Evolutionary conservation across 176 grass and related monocot genomes (phyloP).

Genomic region (Raddia guianensis): DNA sequence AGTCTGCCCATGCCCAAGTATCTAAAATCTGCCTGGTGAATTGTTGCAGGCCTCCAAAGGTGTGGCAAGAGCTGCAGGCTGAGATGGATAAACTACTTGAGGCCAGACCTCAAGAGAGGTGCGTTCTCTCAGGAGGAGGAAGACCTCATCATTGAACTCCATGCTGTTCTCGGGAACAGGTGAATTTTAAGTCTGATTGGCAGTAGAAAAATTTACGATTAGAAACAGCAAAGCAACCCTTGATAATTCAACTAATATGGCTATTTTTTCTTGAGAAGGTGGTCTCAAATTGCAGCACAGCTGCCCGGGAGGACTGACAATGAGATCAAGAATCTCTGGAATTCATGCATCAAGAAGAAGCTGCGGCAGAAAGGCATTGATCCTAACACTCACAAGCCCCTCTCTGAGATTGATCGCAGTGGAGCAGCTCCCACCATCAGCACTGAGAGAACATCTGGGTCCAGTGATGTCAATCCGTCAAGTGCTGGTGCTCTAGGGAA

Average conservation of each 20-base stretch:
- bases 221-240: slow-evolving; percentile 17
- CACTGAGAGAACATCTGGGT: slow-evolving; percentile 60
- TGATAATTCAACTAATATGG: slow-evolving; percentile 41
- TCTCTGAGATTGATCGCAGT: slow-evolving; percentile 45
- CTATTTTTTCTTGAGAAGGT: slow-evolving; percentile 45
- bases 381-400: slow-evolving; percentile 75
- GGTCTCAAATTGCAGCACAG: slow-evolving; percentile 81
- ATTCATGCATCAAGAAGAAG: slow-evolving; percentile 79
- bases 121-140: slow-evolving; percentile 75
- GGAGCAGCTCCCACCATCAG: slow-evolving; percentile 48
- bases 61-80: slow-evolving; percentile 88
- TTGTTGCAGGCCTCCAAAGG: slow-evolving; percentile 74
- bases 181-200: slow-evolving; percentile 38
- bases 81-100: slow-evolving; percentile 92
- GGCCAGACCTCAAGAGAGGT: slow-evolving; percentile 85
- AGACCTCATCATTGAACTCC: slow-evolving; percentile 75
- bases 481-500: slow-evolving; percentile 48
- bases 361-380: slow-evolving; percentile 74
- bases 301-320: slow-evolving; percentile 76
- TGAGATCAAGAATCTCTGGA: slow-evolving; percentile 85
- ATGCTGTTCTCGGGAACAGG: slow-evolving; percentile 77
- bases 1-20: slow-evolving; percentile 25
- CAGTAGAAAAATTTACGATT: slow-evolving; percentile 32
- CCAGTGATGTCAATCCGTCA: slow-evolving; percentile 55
- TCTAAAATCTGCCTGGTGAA: slow-evolving; percentile 21